These are phyloP conservation scores for Cercospora nicotianae DNA, from an alignment of 2,329 filamentous ascomycete genomes.

Conservation along the genomic window DNA sequence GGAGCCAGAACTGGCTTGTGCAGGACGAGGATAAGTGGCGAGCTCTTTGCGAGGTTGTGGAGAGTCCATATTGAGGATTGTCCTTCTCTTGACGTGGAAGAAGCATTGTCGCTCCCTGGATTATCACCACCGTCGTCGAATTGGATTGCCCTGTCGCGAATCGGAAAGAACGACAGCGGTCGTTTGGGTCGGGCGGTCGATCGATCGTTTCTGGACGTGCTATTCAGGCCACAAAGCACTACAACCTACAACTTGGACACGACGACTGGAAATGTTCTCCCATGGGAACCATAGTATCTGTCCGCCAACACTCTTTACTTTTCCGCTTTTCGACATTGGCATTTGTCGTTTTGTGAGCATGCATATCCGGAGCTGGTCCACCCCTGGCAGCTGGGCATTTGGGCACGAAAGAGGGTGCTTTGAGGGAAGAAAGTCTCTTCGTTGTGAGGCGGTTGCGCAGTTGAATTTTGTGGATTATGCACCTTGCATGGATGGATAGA, in stretches of 20 bases:
- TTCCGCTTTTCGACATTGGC: neutral
- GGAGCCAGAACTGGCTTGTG: slow-evolving; percentile 65
- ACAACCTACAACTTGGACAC: neutral
- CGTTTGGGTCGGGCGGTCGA: neutral
- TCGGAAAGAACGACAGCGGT: neutral
- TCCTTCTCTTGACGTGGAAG: neutral
- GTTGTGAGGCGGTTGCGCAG: neutral
- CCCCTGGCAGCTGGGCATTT: neutral
- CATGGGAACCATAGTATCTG: neutral
- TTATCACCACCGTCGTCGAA: neutral
- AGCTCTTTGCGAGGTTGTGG: slow-evolving; percentile 46
- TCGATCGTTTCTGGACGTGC: neutral
- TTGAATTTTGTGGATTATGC: neutral
- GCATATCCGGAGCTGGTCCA: neutral
- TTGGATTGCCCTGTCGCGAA: neutral
- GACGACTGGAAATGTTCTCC: neutral
- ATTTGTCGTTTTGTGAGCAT: neutral
- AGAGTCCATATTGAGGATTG: slow-evolving; percentile 22
- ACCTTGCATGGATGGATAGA: neutral
- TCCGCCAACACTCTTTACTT: neutral
- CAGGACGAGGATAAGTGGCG: slow-evolving; percentile 52
- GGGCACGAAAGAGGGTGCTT: neutral
- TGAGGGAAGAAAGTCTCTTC: neutral
- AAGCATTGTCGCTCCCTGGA: neutral
- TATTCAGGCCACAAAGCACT: neutral